Evolutionary conservation across 108 stramenopile genomes (phyloP), one percentile per base, ranked within the genome.

Genomic region (Fragilariopsis cylindrus): DNA sequence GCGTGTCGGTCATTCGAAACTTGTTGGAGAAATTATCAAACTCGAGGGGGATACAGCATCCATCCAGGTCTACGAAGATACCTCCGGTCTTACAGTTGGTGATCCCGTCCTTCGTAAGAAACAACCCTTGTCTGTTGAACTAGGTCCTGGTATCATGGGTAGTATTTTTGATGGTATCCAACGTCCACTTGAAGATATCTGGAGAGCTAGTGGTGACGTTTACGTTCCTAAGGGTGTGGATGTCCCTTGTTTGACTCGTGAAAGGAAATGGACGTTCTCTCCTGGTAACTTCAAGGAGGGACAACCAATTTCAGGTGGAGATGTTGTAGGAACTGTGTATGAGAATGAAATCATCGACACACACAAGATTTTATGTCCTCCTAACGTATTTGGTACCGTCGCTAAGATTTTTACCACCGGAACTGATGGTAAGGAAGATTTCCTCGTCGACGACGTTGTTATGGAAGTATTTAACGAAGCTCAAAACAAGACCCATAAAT

Each of bases 101-200:
- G 98, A 99, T 75, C 98, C 97, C 49, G 94, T 95, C 8, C 84
- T 96, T 39, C 84, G 99, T 48, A 98, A 94, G 87, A 93, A 96
- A 77, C 93, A 96, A 75, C 98, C 99, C 46, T 83, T 99, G 21
- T 94, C 92, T 44, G 97, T 99, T 40, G 98, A 98, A 77, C 90
- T 99, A 21, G 99, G 99, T 45, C 99, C 99, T 21, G 99, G 99
- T 66, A 98, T 99, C 91, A 99, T 99, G 98, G 98, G 92, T 57
- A 97, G 97, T 56, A 99, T 99, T 84, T 99, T 99, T 83, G 99
- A 99, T 85, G 99, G 99, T 62, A 99, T 99, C 75, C 99, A 99
- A 86, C 97, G 99, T 76, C 99, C 99, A 44, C 75, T 99, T 65
- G 97, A 98, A 75, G 82, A 84, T 77, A 99, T 99, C 76, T 96